Evolutionary conservation across 1,284 basidiomycete species (phyloP).

Genomic region (Peniophora sp.): DNA sequence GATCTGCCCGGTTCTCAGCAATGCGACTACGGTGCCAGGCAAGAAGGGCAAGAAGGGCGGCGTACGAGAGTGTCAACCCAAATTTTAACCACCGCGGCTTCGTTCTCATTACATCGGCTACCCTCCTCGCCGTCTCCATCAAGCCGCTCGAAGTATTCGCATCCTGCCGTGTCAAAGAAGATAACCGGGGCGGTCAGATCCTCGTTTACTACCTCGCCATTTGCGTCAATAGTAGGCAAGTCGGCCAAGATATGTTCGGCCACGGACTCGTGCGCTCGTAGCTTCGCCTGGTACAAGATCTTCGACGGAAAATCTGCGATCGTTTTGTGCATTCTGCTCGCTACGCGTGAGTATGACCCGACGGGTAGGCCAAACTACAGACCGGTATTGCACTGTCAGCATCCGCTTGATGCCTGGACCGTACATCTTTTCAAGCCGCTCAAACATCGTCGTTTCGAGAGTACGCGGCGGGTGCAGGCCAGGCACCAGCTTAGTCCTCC

Average conservation of each 20-base stretch:
- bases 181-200: constrained; percentile 72
- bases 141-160: constrained; percentile 80
- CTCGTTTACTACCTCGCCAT: constrained; percentile 62
- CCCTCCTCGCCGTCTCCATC: constrained; percentile 72
- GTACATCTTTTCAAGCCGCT: constrained; percentile 83
- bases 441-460: constrained; percentile 87
- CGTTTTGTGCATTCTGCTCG: constrained; percentile 79
- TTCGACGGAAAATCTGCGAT: constrained; percentile 87
- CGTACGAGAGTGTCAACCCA: constrained; percentile 79
- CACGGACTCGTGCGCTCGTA: constrained; percentile 70
- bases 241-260: constrained; percentile 66
- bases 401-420: constrained; percentile 80
- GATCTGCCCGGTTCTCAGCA: constrained; percentile 36
- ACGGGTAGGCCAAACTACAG: constrained; percentile 13
- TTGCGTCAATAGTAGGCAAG: constrained; percentile 44
- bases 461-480: constrained; percentile 60
- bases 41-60: constrained; percentile 2
- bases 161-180: constrained; percentile 92
- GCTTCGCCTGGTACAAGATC: constrained; percentile 70
- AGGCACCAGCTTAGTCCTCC: background rate
- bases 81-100: constrained; percentile 74
- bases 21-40: background rate
- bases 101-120: constrained; percentile 89
- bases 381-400: constrained; percentile 85
- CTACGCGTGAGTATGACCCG: background rate